phyloP scores from a whole-genome alignment of 257 asterid genomes.

The Penstemon eatonii region DNA sequence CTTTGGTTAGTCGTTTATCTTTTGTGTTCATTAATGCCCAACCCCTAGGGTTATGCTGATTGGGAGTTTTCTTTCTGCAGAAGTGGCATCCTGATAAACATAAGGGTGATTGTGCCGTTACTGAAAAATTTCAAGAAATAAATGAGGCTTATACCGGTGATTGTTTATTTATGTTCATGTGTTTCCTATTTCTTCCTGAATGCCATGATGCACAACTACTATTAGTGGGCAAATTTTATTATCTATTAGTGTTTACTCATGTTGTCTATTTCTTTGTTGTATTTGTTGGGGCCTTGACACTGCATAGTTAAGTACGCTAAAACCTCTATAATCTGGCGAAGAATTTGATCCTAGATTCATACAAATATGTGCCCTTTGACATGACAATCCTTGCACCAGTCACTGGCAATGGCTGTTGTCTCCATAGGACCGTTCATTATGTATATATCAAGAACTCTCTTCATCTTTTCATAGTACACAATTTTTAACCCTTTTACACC shows the following conservation, averaged over 20 bases:
- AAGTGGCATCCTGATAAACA: slow-evolving; percentile 84
- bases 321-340: not conserved
- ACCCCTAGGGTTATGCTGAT: not conserved
- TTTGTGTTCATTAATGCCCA: not conserved
- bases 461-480: slow-evolving; percentile 2
- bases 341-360: not conserved
- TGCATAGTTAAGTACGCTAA: not conserved
- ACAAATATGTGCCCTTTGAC: slow-evolving; percentile 16
- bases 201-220: not conserved
- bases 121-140: slow-evolving; percentile 64
- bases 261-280: not conserved
- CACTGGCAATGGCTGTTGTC: not conserved
- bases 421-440: slow-evolving; percentile 3
- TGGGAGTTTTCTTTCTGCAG: slow-evolving; percentile 39
- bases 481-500: slow-evolving; percentile 21
- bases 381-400: not conserved
- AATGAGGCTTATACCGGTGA: slow-evolving; percentile 65
- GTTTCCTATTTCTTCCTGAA: not conserved
- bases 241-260: not conserved
- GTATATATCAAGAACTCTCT: slow-evolving; percentile 4
- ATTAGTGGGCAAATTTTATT: not conserved
- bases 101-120: slow-evolving; percentile 48
- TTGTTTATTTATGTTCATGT: slow-evolving; percentile 21
- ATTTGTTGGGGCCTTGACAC: slow-evolving; percentile 14
- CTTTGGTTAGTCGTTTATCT: slow-evolving; percentile 53